Percentiles rank a stretch among this genome's conserved stretches.
These are phyloP conservation scores for Torrubiella hemipterigena DNA, from an alignment of 2,329 filamentous ascomycete species.

Conservation along the genomic window DNA sequence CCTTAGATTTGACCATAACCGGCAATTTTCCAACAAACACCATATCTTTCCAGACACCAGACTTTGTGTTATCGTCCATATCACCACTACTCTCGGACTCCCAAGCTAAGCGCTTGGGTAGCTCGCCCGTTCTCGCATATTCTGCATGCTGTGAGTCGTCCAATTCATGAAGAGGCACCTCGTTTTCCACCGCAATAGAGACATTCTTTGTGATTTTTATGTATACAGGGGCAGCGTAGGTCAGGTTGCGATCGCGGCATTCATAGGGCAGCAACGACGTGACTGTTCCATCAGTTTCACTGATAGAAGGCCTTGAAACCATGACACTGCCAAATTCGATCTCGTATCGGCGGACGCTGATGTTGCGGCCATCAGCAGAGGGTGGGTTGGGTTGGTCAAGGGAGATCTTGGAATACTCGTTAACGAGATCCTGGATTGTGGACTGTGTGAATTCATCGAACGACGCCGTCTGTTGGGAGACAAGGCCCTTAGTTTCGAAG, in stretches of 20 bases:
- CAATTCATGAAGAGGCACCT: conserved; percentile 53
- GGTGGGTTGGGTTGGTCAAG: conserved; percentile 84
- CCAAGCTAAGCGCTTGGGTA: conserved; percentile 47
- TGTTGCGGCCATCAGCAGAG: conserved; percentile 61
- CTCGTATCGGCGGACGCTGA: conserved; percentile 84
- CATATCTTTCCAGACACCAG: conserved; percentile 49
- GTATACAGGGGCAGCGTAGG: conserved; percentile 86
- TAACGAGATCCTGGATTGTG: conserved; percentile 88
- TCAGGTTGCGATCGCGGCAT: conserved; percentile 87
- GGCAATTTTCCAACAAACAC: conserved; percentile 93
- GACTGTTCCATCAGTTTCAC: conserved; percentile 83
- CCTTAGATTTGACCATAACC: conserved; percentile 96
- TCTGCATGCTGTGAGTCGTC: conserved; percentile 51
- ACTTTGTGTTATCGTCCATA: conserved; percentile 37
- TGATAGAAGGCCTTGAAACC: conserved; percentile 81
- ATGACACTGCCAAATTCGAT: conserved; percentile 88
- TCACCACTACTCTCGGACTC: conserved; percentile 45
- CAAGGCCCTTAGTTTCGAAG: conserved; percentile 90
- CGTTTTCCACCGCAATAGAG: conserved; percentile 67
- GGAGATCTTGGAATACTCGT: conserved; percentile 84
- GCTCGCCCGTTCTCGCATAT: conserved; percentile 40
- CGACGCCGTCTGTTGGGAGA: conserved; percentile 95
- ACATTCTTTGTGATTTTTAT: conserved; percentile 80
- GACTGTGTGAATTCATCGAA: conserved; percentile 95
- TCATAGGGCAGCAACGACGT: conserved; percentile 85